phyloP scores from a whole-genome alignment of 1,284 basidiomycete species.

The Mycosarcoma mackinlayi region DNA sequence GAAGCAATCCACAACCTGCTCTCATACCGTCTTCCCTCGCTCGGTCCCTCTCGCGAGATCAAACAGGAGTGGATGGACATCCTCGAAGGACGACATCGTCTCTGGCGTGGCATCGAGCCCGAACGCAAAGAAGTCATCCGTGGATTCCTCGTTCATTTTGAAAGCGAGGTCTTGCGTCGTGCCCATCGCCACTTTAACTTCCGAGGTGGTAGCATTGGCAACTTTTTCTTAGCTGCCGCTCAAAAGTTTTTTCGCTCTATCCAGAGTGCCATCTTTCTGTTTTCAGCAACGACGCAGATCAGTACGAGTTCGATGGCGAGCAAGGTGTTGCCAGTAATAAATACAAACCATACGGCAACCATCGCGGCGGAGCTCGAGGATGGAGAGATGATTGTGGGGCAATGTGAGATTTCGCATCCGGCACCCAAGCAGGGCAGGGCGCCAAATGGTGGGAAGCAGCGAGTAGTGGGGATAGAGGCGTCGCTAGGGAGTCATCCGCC shows the following conservation, averaged over 20 bases:
- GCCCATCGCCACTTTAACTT: conserved; percentile 71
- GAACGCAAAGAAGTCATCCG: conserved; percentile 92
- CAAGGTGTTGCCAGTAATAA: conserved; percentile 84
- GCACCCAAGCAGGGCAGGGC: conserved; percentile 22
- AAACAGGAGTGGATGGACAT: conserved; percentile 90
- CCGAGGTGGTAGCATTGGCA: conserved; percentile 62
- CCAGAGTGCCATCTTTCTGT: conserved; percentile 91
- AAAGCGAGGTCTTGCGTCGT: conserved; percentile 83
- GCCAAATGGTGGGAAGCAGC: conserved; percentile 8
- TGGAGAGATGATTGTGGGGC: conserved; percentile 83
- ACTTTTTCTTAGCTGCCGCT: conserved; percentile 63
- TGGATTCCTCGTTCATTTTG: conserved; percentile 79
- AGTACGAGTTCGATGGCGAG: conserved; percentile 69
- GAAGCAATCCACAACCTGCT: conserved; percentile 79
- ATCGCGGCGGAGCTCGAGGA: conserved; percentile 90
- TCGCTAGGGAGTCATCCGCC: conserved; percentile 18
- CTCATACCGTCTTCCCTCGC: conserved; percentile 80
- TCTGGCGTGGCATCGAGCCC: conserved; percentile 89
- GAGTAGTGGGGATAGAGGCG: background rate
- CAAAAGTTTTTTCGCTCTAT: conserved; percentile 65
- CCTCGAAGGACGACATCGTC: conserved; percentile 83
- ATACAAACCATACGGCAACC: conserved; percentile 96
- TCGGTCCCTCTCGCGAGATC: conserved; percentile 78
- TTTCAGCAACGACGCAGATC: conserved; percentile 86
- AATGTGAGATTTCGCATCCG: conserved; percentile 97